Conservation (phyloP, 140 eudicot genomes). For the Bidens hawaiensis region DNA sequence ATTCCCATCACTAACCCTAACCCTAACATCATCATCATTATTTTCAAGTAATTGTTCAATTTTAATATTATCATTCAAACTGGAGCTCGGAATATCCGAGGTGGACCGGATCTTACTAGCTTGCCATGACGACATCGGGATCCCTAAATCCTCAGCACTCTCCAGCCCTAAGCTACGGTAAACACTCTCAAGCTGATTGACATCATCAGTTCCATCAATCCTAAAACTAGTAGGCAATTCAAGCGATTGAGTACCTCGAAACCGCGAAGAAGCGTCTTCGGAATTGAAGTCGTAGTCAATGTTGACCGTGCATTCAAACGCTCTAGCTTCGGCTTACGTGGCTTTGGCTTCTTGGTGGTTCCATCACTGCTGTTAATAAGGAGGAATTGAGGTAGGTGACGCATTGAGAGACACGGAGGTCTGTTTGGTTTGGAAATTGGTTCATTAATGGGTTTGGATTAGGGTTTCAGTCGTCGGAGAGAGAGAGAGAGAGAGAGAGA, state of each 20-base stretch:
- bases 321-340: constrained; percentile 46
- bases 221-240: constrained; percentile 35
- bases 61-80: constrained; percentile 1
- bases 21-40: constrained; percentile 19
- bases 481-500: too few species aligned
- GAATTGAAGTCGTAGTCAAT: constrained; percentile 43
- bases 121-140: constrained; percentile 51
- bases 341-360: constrained; percentile 29
- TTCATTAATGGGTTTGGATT: too few species aligned
- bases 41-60: constrained; percentile 10
- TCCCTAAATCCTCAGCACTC: constrained; percentile 72
- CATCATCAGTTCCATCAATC: constrained; percentile 40
- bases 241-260: constrained; percentile 46
- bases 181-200: constrained; percentile 43
- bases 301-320: constrained; percentile 60
- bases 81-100: constrained; percentile 30
- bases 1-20: constrained; percentile 19
- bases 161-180: constrained; percentile 57
- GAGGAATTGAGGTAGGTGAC: constrained; percentile 30
- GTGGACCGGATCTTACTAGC: constrained; percentile 34
- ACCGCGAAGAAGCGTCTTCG: constrained; percentile 9
- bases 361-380: constrained; percentile 20
- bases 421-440: background rate
- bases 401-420: constrained; percentile 24
- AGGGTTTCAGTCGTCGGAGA: constrained; percentile 18